Percentiles rank a stretch among this genome's conserved stretches.
Evolutionary conservation across 306 rosid genomes (phyloP).

Genomic region (Vigna hirtella): DNA sequence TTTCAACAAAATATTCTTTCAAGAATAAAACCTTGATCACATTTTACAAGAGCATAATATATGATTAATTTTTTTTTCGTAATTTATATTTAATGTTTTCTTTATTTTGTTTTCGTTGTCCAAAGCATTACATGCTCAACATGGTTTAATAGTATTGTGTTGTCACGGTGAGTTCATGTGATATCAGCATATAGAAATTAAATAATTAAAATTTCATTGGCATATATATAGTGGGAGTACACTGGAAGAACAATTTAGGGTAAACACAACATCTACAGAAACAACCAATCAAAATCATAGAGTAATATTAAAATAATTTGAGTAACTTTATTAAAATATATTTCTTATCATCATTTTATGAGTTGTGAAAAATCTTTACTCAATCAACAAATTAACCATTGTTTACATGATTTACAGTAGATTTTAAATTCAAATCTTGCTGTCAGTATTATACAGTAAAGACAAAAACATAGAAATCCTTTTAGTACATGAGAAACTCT

Average conservation of each 20-base stretch:
- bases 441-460: neutral
- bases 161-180: conserved; percentile 41
- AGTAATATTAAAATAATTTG: neutral
- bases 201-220: conserved; percentile 33
- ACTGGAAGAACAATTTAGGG: neutral
- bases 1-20: neutral
- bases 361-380: neutral
- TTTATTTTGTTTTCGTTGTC: neutral
- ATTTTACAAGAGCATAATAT: no score
- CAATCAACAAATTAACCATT: neutral
- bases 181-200: conserved; percentile 12
- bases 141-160: conserved; percentile 18
- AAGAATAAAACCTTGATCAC: neutral
- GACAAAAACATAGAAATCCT: neutral
- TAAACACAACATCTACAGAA: neutral
- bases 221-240: conserved; percentile 22
- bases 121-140: neutral
- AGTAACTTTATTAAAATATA: neutral
- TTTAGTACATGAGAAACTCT: neutral
- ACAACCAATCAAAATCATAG: neutral
- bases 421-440: neutral
- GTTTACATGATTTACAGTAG: neutral
- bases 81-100: neutral
- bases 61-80: neutral
- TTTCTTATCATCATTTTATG: neutral